Evolutionary conservation across 2,329 filamentous ascomycete species (phyloP).

Genomic region (Fusarium sp.): DNA sequence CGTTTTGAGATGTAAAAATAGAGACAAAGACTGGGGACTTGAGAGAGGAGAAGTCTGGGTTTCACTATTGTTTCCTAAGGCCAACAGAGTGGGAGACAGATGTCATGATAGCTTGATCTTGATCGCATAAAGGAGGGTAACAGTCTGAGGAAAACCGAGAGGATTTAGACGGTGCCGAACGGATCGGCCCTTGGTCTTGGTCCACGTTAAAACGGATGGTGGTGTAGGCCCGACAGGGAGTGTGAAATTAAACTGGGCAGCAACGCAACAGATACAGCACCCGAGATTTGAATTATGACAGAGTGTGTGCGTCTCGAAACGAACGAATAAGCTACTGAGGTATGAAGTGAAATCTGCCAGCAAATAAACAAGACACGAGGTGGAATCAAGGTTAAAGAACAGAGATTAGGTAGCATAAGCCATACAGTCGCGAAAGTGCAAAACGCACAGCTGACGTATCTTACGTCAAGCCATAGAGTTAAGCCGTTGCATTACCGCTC

Average conservation of each 20-base stretch:
- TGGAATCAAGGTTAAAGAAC: conserved; percentile 33
- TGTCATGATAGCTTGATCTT: conserved; percentile 17
- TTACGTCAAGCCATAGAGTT: conserved; percentile 8
- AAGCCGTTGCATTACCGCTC: conserved; percentile 31
- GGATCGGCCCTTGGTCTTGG: conserved; percentile 43
- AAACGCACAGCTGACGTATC: conserved; percentile 30
- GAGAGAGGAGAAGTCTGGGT: conserved; percentile 5
- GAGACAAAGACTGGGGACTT: neutral
- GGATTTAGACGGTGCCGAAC: conserved; percentile 33
- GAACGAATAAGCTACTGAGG: neutral
- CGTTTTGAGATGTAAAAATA: neutral
- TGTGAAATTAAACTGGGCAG: conserved; percentile 37
- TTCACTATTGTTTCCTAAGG: conserved; percentile 24
- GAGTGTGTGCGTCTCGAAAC: neutral
- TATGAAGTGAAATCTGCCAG: neutral
- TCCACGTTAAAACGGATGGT: conserved; percentile 41
- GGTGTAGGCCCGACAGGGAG: conserved; percentile 27
- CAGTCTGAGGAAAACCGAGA: conserved; percentile 20
- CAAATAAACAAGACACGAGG: conserved; percentile 5
- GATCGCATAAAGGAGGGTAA: conserved; percentile 14
- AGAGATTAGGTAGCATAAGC: conserved; percentile 15
- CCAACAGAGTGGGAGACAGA: conserved; percentile 2
- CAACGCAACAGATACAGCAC: conserved; percentile 13
- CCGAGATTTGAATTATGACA: conserved; percentile 24
- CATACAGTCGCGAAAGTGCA: conserved; percentile 5